Evolutionary conservation across 345 rosid species (phyloP), one percentile per base, ranked within the genome.

Genomic region (Ceriops decandra): DNA sequence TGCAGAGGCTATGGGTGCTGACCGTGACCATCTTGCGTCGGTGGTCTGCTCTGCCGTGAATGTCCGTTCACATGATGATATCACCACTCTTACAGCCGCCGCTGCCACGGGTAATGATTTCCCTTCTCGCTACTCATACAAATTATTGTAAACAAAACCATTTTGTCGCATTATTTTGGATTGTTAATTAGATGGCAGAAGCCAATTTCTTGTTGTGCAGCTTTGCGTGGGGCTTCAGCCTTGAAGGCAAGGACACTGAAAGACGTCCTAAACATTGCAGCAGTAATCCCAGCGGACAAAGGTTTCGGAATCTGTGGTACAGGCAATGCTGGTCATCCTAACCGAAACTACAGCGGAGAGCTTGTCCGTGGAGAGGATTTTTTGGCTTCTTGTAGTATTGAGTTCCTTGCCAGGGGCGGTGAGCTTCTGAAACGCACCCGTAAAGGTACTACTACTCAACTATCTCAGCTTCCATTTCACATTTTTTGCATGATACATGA

Each of bases 381-480:
- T 72, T 80, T 85, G 0, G 79, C 83, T 32, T 71, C 81, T 35
- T 87, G 85, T 75, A 86, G 82, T 54, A 82, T 78, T 60, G 98
- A 93, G 68, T 79, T 83, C 52, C 92, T 93, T 46, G 95, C 97
- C 58, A 88, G 82, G 64, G 98, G 96, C 36, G 74, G 75, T 38
- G 97, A 88, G 76, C 97, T 93, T 70, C 97, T 91, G 64, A 93
- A 93, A 80, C 82, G 97, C 72, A 91, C 98, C 61, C 92, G 98
- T 56, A 83, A 89, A 82, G 96, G 98, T 85, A 49, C 9, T 11
- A 7, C 24, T 16, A 13, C n/a, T 57, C 19, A 15, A 42, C 4
- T 33, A 19, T 36, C 57, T 33, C 11, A 2, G 20, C 49, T 42
- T 42, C 19, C 49, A 13, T 42, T 15, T 13, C 21, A 0, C 61